Conservation (phyloP, 768 basidiomycete genomes). For the Leucogyrophana mollusca region DNA sequence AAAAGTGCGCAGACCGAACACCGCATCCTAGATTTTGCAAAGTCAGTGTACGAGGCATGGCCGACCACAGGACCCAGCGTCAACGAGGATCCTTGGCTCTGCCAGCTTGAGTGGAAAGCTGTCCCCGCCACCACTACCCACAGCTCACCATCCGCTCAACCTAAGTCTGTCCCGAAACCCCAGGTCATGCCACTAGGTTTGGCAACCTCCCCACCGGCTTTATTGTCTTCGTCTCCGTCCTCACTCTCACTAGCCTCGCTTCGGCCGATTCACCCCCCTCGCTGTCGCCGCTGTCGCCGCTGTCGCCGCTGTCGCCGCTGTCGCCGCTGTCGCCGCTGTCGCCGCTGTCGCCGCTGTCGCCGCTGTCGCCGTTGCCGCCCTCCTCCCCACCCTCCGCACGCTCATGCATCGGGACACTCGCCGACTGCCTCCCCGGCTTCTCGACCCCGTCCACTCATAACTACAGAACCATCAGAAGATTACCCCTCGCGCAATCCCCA, state of each 20-base stretch:
- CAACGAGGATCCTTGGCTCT: slow-evolving; percentile 52
- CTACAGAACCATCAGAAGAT: too few species aligned
- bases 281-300: too few species aligned
- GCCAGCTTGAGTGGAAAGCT: slow-evolving; percentile 67
- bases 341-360: too few species aligned
- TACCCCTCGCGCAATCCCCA: too few species aligned
- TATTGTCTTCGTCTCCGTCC: slow-evolving; percentile 10
- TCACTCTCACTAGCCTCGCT: slow-evolving; percentile 11
- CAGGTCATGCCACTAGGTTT: slow-evolving; percentile 30
- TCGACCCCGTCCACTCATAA: too few species aligned
- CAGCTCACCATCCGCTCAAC: slow-evolving; percentile 11
- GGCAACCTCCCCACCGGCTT: slow-evolving; percentile 5
- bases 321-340: too few species aligned
- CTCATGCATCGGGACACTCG: too few species aligned
- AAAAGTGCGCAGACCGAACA: slow-evolving; percentile 31
- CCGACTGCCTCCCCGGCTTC: too few species aligned
- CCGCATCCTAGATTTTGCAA: slow-evolving; percentile 42
- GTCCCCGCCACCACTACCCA: slow-evolving; percentile 13
- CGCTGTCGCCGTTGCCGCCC: too few species aligned
- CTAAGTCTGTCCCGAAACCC: slow-evolving; percentile 34
- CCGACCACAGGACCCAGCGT: slow-evolving; percentile 14
- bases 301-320: too few species aligned
- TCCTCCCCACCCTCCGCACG: too few species aligned
- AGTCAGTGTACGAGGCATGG: slow-evolving; percentile 20
- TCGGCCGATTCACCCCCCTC: slow-evolving; percentile 8